These are phyloP conservation scores for Wickerhamiella slavikovae DNA, from an alignment of 805 yeast species.

Conservation along the genomic window DNA sequence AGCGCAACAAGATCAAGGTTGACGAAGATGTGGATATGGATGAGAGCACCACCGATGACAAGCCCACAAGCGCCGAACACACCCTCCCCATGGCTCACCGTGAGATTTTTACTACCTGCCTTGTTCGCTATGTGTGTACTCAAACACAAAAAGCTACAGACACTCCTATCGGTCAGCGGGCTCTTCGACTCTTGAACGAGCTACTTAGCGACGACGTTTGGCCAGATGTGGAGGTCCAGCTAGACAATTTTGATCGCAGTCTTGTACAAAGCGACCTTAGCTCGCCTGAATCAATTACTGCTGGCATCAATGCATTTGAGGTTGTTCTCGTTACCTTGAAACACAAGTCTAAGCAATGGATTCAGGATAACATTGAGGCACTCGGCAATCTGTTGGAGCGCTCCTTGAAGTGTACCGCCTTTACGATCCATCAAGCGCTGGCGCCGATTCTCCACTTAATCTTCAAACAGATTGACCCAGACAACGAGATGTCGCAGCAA, in stretches of 20 bases:
- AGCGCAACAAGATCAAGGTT: slow-evolving; percentile 5
- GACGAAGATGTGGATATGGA: slow-evolving; percentile 14
- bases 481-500: slow-evolving; percentile 16
- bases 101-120: slow-evolving; percentile 76
- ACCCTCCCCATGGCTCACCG: slow-evolving; percentile 56
- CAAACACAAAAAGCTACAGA: slow-evolving; percentile 72
- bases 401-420: slow-evolving; percentile 62
- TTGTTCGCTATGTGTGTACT: slow-evolving; percentile 73
- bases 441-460: slow-evolving; percentile 57
- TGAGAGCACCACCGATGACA: slow-evolving; percentile 15
- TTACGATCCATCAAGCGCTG: slow-evolving; percentile 67
- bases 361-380: slow-evolving; percentile 43
- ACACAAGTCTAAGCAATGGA: slow-evolving; percentile 63
- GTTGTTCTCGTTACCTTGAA: slow-evolving; percentile 68
- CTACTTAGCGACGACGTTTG: slow-evolving; percentile 44
- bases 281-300: slow-evolving; percentile 37
- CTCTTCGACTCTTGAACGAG: slow-evolving; percentile 55
- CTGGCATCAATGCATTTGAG: slow-evolving; percentile 77
- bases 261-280: slow-evolving; percentile 59
- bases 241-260: slow-evolving; percentile 75
- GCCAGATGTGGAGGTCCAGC: slow-evolving; percentile 76
- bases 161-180: slow-evolving; percentile 60
- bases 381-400: slow-evolving; percentile 61
- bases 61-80: slow-evolving; percentile 21
- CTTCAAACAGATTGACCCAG: slow-evolving; percentile 36